Conservation (phyloP, 2,329 filamentous ascomycete species). For the Ophiostoma tasmaniense region DNA sequence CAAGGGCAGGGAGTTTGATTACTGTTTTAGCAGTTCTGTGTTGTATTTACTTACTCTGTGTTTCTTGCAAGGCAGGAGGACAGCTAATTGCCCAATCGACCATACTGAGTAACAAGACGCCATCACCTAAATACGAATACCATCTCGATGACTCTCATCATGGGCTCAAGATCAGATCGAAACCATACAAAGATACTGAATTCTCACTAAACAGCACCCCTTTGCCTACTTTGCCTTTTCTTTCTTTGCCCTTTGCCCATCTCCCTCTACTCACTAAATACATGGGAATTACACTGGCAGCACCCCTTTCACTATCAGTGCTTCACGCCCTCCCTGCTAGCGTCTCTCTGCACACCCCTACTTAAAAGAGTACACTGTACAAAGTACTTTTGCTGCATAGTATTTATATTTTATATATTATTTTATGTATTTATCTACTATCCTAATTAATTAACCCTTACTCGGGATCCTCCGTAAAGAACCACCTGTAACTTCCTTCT, state of each 20-base stretch:
- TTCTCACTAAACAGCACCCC: too few relatives aligned
- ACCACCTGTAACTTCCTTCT: neutral
- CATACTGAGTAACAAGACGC: too few relatives aligned
- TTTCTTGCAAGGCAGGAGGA: too few relatives aligned
- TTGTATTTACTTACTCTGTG: too few relatives aligned
- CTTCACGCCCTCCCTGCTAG: neutral
- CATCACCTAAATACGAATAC: too few relatives aligned
- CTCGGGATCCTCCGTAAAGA: neutral
- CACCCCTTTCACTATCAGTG: neutral
- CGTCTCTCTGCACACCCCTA: neutral
- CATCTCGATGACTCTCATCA: too few relatives aligned
- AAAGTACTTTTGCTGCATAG: neutral
- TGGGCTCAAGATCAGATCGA: too few relatives aligned
- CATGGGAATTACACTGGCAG: neutral
- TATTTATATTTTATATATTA: neutral
- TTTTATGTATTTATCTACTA: neutral
- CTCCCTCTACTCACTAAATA: too few relatives aligned
- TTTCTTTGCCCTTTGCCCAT: too few relatives aligned
- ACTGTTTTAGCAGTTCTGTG: neutral
- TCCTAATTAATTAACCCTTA: neutral
- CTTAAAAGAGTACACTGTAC: neutral
- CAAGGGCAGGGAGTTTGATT: neutral
- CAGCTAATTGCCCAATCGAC: too few relatives aligned
- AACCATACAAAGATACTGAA: too few relatives aligned
- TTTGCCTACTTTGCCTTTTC: too few relatives aligned